Percentiles rank a stretch among this genome's conserved stretches.
phyloP scores from a whole-genome alignment of 768 basidiomycete genomes.

The Phanerochaete carnosa region DNA sequence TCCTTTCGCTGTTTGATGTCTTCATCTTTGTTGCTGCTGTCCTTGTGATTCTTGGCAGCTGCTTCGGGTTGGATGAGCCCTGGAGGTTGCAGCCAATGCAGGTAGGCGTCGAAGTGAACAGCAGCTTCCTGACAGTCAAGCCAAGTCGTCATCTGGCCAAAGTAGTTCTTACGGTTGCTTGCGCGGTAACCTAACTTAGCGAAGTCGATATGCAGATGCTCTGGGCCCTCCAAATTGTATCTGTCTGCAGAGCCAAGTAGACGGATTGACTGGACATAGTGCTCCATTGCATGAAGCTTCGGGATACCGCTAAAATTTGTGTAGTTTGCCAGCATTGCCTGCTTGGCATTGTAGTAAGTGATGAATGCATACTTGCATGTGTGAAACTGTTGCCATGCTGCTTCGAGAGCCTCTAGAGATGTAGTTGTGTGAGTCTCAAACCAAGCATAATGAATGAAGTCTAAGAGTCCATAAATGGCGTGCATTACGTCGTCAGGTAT shows the following conservation, averaged over 20 bases:
- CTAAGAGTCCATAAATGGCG: conserved; percentile 30
- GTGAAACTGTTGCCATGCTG: conserved; percentile 33
- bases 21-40: too few relatives aligned
- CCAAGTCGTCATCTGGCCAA: conserved; percentile 29
- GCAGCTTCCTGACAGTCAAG: conserved; percentile 24
- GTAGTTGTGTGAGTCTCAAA: conserved; percentile 29
- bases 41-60: too few relatives aligned
- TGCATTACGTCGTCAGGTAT: conserved; percentile 16
- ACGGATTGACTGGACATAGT: conserved; percentile 13
- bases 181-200: conserved; percentile 30
- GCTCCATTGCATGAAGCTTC: conserved; percentile 15
- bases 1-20: too few relatives aligned
- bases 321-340: conserved; percentile 10
- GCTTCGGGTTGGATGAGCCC: neutral
- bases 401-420: conserved; percentile 27
- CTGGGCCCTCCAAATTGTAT: conserved; percentile 29
- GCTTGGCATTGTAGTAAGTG: conserved; percentile 26
- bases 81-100: neutral
- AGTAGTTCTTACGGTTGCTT: conserved; percentile 27
- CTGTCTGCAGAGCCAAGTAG: conserved; percentile 24
- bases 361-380: conserved; percentile 34
- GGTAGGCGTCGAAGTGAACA: conserved; percentile 6
- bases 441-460: conserved; percentile 38
- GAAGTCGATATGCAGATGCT: conserved; percentile 30
- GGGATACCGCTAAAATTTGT: too few relatives aligned